A percentile compares a stretch with the other conserved stretches of the same genome.
These are phyloP conservation scores for Botrytis medusae DNA, from an alignment of 2,329 filamentous ascomycete genomes.

Conservation along the genomic window DNA sequence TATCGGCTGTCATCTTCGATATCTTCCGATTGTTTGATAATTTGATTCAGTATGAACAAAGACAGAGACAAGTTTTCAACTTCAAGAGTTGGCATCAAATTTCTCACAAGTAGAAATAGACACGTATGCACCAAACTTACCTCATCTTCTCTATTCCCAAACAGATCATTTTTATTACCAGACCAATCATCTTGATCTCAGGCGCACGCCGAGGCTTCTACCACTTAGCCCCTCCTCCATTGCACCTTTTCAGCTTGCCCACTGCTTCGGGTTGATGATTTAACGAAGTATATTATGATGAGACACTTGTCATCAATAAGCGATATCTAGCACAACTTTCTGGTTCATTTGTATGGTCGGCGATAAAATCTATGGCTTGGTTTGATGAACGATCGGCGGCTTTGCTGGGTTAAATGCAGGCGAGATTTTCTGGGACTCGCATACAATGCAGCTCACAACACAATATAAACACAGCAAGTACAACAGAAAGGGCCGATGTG, in stretches of 20 bases:
- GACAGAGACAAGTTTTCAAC: neutral
- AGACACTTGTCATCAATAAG: neutral
- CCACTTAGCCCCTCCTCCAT: neutral
- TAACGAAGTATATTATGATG: slow-evolving; percentile 7
- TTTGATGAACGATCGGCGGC: neutral
- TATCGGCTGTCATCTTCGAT: slow-evolving; percentile 14
- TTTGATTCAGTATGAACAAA: neutral
- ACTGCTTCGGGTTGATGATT: slow-evolving; percentile 6
- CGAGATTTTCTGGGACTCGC: neutral
- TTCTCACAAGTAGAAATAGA: slow-evolving; percentile 7
- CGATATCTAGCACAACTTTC: neutral
- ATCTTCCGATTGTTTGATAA: slow-evolving; percentile 3
- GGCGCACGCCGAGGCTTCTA: neutral
- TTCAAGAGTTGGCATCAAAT: neutral
- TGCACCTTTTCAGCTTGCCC: slow-evolving; percentile 9
- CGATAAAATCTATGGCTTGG: slow-evolving; percentile 6
- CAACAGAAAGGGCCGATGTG: neutral
- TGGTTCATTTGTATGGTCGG: slow-evolving; percentile 2
- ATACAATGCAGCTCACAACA: neutral
- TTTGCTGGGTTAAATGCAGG: neutral
- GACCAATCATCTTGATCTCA: slow-evolving; percentile 1
- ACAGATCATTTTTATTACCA: neutral
- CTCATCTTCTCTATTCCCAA: slow-evolving; percentile 1
- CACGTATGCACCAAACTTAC: slow-evolving; percentile 7
- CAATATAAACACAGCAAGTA: neutral